A percentile compares a stretch with the other conserved stretches of the same genome.
Conservation (phyloP, 2,329 filamentous ascomycete species). For the Hypomyces perniciosus region DNA sequence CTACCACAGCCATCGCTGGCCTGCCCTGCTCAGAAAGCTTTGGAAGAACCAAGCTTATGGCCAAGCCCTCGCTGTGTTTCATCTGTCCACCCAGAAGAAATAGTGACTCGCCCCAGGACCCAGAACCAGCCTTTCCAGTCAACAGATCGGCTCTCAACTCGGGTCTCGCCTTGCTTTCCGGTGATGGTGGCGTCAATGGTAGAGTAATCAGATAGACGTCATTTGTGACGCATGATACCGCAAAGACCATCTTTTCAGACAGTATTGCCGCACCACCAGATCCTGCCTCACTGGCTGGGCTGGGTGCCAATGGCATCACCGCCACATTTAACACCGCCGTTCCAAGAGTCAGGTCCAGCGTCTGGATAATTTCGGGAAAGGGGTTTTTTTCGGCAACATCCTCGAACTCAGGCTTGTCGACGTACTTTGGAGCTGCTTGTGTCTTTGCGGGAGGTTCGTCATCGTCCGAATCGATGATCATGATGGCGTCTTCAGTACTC, state of each 20-base stretch:
- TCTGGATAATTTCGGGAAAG: conserved; percentile 53
- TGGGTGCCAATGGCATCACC: conserved; percentile 46
- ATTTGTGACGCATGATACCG: conserved; percentile 52
- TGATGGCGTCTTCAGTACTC: conserved; percentile 45
- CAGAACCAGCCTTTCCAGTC: conserved; percentile 50
- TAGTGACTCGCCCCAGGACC: conserved; percentile 58
- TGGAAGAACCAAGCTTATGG: conserved; percentile 46
- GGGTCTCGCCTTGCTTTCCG: conserved; percentile 50
- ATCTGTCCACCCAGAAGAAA: conserved; percentile 48
- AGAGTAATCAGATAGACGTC: conserved; percentile 53
- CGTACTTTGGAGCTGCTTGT: conserved; percentile 28
- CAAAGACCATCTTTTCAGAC: conserved; percentile 54
- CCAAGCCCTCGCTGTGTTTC: conserved; percentile 48
- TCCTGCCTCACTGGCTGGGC: conserved; percentile 41
- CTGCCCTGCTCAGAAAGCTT: conserved; percentile 33
- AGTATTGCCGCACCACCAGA: conserved; percentile 43
- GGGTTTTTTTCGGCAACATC: conserved; percentile 43
- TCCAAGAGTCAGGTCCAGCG: conserved; percentile 54
- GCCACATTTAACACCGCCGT: conserved; percentile 51
- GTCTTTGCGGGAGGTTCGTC: conserved; percentile 39
- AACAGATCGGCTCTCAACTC: conserved; percentile 47
- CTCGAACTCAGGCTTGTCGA: conserved; percentile 55
- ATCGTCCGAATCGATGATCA: conserved; percentile 60
- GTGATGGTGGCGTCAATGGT: conserved; percentile 56
- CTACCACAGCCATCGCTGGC: conserved; percentile 46